Conservation (phyloP, 2,329 filamentous ascomycete species). For the Parascedosporium putredinis region DNA sequence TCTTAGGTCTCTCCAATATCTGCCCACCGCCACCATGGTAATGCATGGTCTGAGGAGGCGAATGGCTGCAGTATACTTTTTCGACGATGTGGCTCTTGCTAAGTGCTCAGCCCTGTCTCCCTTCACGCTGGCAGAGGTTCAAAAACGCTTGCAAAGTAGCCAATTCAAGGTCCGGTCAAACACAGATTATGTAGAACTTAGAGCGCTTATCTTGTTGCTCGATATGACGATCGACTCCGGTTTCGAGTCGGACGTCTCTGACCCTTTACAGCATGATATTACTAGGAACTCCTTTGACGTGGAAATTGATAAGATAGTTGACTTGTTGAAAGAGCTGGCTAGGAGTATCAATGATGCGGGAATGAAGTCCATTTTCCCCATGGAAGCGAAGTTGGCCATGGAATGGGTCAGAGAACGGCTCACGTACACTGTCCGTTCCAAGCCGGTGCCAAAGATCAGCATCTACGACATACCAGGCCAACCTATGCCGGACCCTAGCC, state of each 20-base stretch:
- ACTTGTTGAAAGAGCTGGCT: conserved; percentile 45
- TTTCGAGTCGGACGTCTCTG: conserved; percentile 19
- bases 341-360: conserved; percentile 63
- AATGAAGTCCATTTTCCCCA: conserved; percentile 59
- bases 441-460: conserved; percentile 40
- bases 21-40: conserved; percentile 41
- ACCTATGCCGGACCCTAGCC: conserved; percentile 24
- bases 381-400: conserved; percentile 66
- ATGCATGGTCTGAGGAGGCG: conserved; percentile 53
- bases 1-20: conserved; percentile 43
- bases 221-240: conserved; percentile 66
- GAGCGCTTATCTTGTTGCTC: conserved; percentile 55
- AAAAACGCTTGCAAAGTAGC: conserved; percentile 31
- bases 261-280: conserved; percentile 13
- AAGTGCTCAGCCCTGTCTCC: conserved; percentile 28
- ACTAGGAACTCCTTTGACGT: conserved; percentile 50
- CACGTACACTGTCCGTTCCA: conserved; percentile 58
- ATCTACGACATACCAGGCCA: conserved; percentile 32
- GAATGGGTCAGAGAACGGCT: conserved; percentile 68
- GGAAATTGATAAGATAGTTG: conserved; percentile 56
- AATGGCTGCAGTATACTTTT: conserved; percentile 55
- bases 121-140: conserved; percentile 32
- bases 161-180: conserved; percentile 32
- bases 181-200: conserved; percentile 61
- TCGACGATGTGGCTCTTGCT: conserved; percentile 35